Base-by-base conservation (phyloP, 2,329 filamentous ascomycete species). In the Exophiala aquamarina region DNA sequence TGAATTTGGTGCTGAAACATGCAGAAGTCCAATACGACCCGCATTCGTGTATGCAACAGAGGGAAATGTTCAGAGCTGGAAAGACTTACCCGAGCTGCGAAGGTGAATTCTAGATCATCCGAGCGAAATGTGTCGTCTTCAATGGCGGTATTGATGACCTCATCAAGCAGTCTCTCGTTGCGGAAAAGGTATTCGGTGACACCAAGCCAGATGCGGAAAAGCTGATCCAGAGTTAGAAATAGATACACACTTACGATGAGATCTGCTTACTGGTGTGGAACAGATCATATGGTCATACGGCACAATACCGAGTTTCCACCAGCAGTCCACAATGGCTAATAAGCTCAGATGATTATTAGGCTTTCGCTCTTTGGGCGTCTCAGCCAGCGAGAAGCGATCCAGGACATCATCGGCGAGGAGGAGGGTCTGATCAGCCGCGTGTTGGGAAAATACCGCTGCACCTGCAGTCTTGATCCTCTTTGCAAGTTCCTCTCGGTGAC, bases 281-380 rank as follows among this genome's bases (percentile, higher is more conserved):
- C 93, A 98, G 59, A 98, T 94, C 91, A 98, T 98, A 74, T 98
- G 94, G 69, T 98, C 92, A 68, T 98, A 98, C 1, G 93, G 93
- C 38, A 94, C 87, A 61, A 96, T 98, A 26, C 84, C 87, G 36
- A 97, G 78, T 58, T 89, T 88, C 64, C 88, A 93, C 93, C 93
- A 98, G 71, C 92, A 97, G 72, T 98, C 93, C 34, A 97, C 94
- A 82, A 98, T 98, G 37, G 91, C 93, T 35, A 98, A 78, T 47
- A 98, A 76, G 65, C 85, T 91, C 21, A 98, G 78, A 68, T 98
- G 94, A 65, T 93, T 98, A 71, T 98, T 98, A 43, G 86, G 89
- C 15, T 89, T 80, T 50, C 77, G 74, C 61, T 84, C 78, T 45
- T 81, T 81, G 31, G 83, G 77, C 51, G 77, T 75, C 47, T 84